Base-by-base conservation (phyloP, 169 alveolate species). In the Cryptosporidium ryanae region DNA sequence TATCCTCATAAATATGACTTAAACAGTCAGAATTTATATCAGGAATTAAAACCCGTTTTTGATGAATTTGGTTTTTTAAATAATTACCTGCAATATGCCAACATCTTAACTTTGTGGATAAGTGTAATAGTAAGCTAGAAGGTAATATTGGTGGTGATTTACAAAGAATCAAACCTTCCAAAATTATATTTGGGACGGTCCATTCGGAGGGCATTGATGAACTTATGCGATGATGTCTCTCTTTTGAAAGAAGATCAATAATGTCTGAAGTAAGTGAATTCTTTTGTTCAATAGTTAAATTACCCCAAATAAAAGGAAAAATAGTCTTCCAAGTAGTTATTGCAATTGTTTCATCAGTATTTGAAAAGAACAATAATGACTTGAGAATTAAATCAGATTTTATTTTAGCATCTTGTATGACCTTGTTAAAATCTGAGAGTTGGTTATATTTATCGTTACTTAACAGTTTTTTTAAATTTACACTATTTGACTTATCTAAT, bases 201-300 rank as follows among this genome's bases (percentile, higher is more conserved):
- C 70, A 76, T 55, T 76, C 87, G 34, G 76, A 32, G 0, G 87
- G 87, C 76, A 76, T 76, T 8, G 87, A 67, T 59, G 87, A 76
- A 34, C 87, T 76, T 29, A 76, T 61, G 1, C 87, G 57, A 21
- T 76, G 87, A n/a, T 76, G 87, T 21, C 87, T 76, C 23, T 76
- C 87, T 34, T 76, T 76, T 15, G 87, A 76, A 59, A 76, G 87
- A 2, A 76, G 48, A 43, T 76, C 87, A 44, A 76, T 59, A 32
- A 76, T 59, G 63, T 59, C 57, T 15, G 15, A 7, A 15, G 87
- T 25, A 17, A 76, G 27, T 43, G 21, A 34, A 43, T 25, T 55
- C 59, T 46, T 76, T 55, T 59, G 59, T 43, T 17, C 15, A 23
- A 32, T 8, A 3, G 31, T 25, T 38, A 61, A 59, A 25, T 76